phyloP scores from a whole-genome alignment of 2,329 filamentous ascomycete genomes.

The Penicillium italicum region DNA sequence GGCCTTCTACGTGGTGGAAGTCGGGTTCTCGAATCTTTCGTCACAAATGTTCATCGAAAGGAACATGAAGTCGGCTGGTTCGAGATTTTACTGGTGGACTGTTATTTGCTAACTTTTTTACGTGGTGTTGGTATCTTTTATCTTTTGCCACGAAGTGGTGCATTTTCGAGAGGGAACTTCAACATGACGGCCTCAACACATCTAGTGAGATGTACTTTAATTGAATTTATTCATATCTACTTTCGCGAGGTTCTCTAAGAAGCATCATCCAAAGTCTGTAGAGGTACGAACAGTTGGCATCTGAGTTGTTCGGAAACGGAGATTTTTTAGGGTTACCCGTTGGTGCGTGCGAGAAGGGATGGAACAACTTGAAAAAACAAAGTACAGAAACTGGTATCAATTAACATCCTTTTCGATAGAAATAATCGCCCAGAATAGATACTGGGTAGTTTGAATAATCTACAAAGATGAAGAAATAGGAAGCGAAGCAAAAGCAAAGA shows the following conservation, averaged over 20 bases:
- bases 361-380: background rate
- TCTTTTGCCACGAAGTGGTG: background rate
- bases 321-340: background rate
- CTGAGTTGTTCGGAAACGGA: background rate
- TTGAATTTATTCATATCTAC: background rate
- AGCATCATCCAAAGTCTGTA: background rate
- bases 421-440: background rate
- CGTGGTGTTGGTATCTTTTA: background rate
- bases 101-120: background rate
- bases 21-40: background rate
- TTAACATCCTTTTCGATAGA: slow-evolving; percentile 11
- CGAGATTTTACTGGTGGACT: background rate
- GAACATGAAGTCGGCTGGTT: background rate
- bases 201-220: background rate
- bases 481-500: slow-evolving; percentile 4
- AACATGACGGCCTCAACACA: background rate
- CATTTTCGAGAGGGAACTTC: background rate
- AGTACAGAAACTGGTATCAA: slow-evolving; percentile 17
- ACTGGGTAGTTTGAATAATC: slow-evolving; percentile 15
- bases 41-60: background rate
- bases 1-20: background rate
- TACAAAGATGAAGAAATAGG: slow-evolving; percentile 18
- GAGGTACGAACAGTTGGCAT: too few relatives aligned
- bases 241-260: background rate
- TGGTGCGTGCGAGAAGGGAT: background rate